phyloP scores from a whole-genome alignment of 2,329 filamentous ascomycete genomes.

The Colletotrichum sp. region DNA sequence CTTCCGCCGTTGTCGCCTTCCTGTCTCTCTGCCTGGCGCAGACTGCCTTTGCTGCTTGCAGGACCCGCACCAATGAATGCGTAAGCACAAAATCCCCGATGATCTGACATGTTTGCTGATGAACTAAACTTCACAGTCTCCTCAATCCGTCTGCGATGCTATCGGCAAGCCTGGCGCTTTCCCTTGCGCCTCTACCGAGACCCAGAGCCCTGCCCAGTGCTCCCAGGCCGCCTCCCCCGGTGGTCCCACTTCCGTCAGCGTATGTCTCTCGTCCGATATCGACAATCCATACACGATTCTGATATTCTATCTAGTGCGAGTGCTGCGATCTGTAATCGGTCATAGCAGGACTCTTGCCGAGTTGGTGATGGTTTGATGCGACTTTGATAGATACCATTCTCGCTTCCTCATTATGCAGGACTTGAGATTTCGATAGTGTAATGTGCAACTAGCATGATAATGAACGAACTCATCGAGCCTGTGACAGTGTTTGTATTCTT shows the following conservation, averaged over 20 bases:
- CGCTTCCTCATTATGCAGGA: not conserved
- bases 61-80: not conserved
- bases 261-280: not conserved
- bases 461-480: not conserved
- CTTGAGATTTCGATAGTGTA: not conserved
- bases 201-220: not conserved
- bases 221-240: not conserved
- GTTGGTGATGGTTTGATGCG: not conserved
- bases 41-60: not conserved
- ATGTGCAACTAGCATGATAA: not conserved
- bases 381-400: not conserved
- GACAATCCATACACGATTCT: not conserved
- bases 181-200: not conserved
- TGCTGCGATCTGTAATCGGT: not conserved
- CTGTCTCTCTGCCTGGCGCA: not conserved
- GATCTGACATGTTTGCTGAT: not conserved
- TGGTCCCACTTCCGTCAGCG: not conserved
- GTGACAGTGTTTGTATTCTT: rapidly evolving
- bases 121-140: not conserved
- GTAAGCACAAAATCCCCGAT: not conserved
- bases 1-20: not conserved
- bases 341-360: not conserved
- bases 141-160: not conserved
- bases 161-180: slow-evolving; percentile 3
- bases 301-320: not conserved